Percentiles rank a stretch among this genome's conserved stretches.
Conservation (phyloP, 495 filamentous ascomycete species). For the Penicillium steckii region DNA sequence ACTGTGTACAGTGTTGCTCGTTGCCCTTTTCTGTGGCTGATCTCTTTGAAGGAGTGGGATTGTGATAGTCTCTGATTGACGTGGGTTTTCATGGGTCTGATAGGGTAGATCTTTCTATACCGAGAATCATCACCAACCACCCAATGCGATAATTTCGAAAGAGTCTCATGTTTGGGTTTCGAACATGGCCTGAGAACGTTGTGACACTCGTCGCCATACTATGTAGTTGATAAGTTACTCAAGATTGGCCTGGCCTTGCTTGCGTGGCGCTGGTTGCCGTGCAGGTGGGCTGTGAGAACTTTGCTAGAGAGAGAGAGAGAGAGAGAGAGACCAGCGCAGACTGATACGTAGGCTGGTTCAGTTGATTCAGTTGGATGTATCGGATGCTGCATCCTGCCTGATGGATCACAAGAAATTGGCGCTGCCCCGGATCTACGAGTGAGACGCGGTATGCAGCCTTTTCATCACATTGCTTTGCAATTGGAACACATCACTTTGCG, state of each 20-base stretch:
- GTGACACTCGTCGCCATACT: constrained; percentile 14
- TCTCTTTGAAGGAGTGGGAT: background rate
- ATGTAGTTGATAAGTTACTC: background rate
- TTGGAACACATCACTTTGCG: constrained; percentile 28
- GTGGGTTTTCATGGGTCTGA: background rate
- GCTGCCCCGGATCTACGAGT: constrained; percentile 27
- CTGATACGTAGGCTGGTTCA: too few species aligned
- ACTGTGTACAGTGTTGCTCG: background rate
- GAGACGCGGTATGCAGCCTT: constrained; percentile 15
- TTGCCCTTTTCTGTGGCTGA: background rate
- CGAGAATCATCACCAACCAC: background rate
- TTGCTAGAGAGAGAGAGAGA: background rate
- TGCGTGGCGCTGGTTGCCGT: constrained; percentile 12
- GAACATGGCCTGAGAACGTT: background rate
- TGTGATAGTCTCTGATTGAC: background rate
- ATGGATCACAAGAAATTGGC: constrained; percentile 21
- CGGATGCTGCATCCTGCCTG: constrained; percentile 9
- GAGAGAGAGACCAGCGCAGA: background rate
- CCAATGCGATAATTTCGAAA: too few species aligned
- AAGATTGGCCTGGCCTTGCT: constrained; percentile 19
- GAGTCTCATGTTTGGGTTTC: background rate
- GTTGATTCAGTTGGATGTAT: constrained; percentile 3
- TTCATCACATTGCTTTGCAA: constrained; percentile 27
- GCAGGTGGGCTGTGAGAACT: constrained; percentile 10
- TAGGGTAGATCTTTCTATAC: background rate